Percentiles rank a stretch among this genome's conserved stretches.
Evolutionary conservation across 345 rosid species (phyloP).

Genomic region (Arabidopsis suecica): DNA sequence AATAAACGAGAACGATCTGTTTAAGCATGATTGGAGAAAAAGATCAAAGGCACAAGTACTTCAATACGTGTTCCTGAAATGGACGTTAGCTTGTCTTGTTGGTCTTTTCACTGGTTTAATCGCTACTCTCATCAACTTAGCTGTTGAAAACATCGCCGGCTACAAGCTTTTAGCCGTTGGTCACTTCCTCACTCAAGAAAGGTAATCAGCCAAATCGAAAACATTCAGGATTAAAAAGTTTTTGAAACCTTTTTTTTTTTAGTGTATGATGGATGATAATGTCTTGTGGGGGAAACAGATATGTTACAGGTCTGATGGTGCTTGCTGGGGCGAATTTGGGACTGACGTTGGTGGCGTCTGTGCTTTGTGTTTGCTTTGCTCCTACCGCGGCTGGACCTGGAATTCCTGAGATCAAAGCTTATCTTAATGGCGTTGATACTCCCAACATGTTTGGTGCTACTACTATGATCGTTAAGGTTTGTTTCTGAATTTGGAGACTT

Average conservation of each 20-base stretch:
- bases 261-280: slow-evolving; percentile 28
- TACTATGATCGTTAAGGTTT: slow-evolving; percentile 84
- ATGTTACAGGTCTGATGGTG: slow-evolving; percentile 58
- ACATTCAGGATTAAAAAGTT: neutral
- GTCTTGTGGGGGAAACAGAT: slow-evolving; percentile 53
- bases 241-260: neutral
- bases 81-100: slow-evolving; percentile 80
- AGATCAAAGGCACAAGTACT: slow-evolving; percentile 81
- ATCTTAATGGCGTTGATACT: slow-evolving; percentile 93
- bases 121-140: slow-evolving; percentile 85
- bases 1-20: slow-evolving; percentile 89
- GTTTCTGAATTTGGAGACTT: slow-evolving; percentile 6
- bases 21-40: slow-evolving; percentile 97
- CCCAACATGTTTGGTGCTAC: slow-evolving; percentile 89
- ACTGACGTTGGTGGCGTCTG: slow-evolving; percentile 66
- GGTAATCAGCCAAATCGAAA: slow-evolving; percentile 48
- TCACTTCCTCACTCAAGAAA: slow-evolving; percentile 56
- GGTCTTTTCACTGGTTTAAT: slow-evolving; percentile 85
- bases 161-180: slow-evolving; percentile 85
- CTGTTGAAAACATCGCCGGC: slow-evolving; percentile 90
- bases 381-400: slow-evolving; percentile 99
- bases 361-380: slow-evolving; percentile 81
- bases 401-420: slow-evolving; percentile 95
- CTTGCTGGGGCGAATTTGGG: slow-evolving; percentile 67
- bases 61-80: slow-evolving; percentile 82